Evolutionary conservation across 2,329 filamentous ascomycete genomes (phyloP), one percentile per base, ranked within the genome.

Genomic region (Talaromyces sp.): DNA sequence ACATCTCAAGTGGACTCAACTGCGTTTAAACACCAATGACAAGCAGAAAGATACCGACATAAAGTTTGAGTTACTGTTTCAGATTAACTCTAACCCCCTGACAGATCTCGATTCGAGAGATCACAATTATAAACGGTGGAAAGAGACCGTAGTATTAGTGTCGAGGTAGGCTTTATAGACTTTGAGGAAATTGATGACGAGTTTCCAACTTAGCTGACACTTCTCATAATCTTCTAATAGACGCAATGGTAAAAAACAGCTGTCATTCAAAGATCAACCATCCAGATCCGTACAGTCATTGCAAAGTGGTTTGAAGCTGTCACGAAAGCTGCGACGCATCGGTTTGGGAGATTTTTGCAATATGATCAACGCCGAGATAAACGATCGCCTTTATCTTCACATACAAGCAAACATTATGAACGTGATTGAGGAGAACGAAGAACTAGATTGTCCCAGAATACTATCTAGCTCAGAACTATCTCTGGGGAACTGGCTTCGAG

Each of bases 321-420:
- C 5, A 39, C 3, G n/a, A 3, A 9, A 19, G 37, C 5, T 9
- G n/a, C n/a, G 37, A 3, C 37, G 37, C 19, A 10, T 56, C 13
- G 13, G 25, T 17, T 11, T 56, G 17, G 41, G 31, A 21, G 53
- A 56, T 17, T 56, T 56, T n/a, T 56, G 53, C 15, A 56, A 41
- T 3, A 19, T 48, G 19, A 48, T 56, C 8, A 33, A 19, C 35
- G 37, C 28, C 21, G 28, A 48, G 21, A 15, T 13, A 2, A 36
- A n/a, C 53, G 37, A 45, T n/a, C 40, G 11, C 8, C 2, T 56
- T 2, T 36, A 48, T 21, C 46, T 56, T 21, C 53, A 48, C 7
- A 56, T 56, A 11, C 40, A 56, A 31, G 36, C 22, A 4, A 56
- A 56, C 21, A 25, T 35, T 4, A 48, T 56, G 53, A 46, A 46